These are phyloP conservation scores for Mycena sanguinolenta DNA, from an alignment of 768 basidiomycete species.

Conservation along the genomic window DNA sequence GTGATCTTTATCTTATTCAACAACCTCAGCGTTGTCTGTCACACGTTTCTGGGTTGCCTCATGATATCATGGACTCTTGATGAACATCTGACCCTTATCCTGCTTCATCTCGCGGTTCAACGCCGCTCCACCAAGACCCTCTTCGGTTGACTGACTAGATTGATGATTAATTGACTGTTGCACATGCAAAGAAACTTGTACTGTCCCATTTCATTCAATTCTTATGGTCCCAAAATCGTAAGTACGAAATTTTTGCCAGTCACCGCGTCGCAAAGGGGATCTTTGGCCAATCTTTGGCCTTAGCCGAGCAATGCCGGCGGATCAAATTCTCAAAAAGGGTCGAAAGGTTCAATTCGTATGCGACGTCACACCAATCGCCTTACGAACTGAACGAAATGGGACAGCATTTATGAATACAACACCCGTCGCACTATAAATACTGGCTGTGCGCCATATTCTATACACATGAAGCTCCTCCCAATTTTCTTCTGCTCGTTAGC, in stretches of 20 bases:
- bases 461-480: constrained; percentile 23
- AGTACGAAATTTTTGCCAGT: no score
- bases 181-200: constrained; percentile 4
- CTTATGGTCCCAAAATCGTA: no score
- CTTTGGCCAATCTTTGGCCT: no score
- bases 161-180: constrained; percentile 24
- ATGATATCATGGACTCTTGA: neutral
- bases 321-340: no score
- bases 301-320: no score
- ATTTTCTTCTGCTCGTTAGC: neutral
- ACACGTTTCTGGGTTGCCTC: constrained; percentile 4
- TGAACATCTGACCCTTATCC: neutral
- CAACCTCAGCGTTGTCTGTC: neutral
- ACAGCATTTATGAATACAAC: no score
- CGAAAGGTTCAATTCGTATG: no score
- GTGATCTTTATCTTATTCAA: neutral
- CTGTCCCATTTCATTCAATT: no score
- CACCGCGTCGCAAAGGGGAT: no score
- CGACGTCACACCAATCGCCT: no score
- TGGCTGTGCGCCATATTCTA: neutral
- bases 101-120: neutral
- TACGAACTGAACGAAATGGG: no score
- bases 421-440: constrained; percentile 15
- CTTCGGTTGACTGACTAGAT: neutral
- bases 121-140: constrained; percentile 1